These are phyloP conservation scores for Pythium monospermum DNA, from an alignment of 352 stramenopile species.

Conservation along the genomic window DNA sequence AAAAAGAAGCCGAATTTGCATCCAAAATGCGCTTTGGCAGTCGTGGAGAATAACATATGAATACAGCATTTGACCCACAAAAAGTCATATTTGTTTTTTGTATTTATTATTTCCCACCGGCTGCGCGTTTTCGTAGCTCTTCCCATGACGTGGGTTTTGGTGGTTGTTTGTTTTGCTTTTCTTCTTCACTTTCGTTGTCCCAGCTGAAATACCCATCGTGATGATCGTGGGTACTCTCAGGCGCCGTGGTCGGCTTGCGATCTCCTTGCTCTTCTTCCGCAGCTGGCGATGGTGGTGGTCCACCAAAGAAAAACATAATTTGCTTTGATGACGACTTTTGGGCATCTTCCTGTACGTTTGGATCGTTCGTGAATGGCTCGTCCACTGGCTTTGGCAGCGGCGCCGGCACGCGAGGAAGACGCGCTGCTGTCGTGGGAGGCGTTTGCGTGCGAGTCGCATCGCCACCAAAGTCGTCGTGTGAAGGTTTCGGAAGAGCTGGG, in stretches of 20 bases:
- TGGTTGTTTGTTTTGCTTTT: neutral
- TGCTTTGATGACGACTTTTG: neutral
- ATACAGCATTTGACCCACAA: neutral
- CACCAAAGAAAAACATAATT: neutral
- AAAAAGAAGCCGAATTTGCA: conserved; percentile 54
- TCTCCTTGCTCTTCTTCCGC: no score
- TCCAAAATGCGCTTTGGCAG: conserved; percentile 44
- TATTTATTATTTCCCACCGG: conserved; percentile 37
- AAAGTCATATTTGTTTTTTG: neutral
- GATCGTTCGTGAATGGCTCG: conserved; percentile 1
- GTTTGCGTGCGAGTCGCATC: no score
- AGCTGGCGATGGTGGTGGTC: no score
- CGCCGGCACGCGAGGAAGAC: conserved; percentile 7
- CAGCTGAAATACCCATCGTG: conserved; percentile 20
- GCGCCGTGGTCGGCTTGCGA: neutral
- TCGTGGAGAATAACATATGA: conserved; percentile 4
- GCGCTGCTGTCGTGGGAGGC: neutral
- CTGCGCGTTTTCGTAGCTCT: conserved; percentile 60
- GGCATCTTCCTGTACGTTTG: neutral
- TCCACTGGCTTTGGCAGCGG: conserved; percentile 2
- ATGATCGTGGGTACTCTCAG: neutral
- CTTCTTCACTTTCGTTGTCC: conserved; percentile 41
- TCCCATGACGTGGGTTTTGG: conserved; percentile 67
- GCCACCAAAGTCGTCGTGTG: neutral
- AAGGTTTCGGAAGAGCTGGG: conserved; percentile 1